Evolutionary conservation across 805 yeast genomes (phyloP).

Genomic region (Wilhelminamyces savonicus): DNA sequence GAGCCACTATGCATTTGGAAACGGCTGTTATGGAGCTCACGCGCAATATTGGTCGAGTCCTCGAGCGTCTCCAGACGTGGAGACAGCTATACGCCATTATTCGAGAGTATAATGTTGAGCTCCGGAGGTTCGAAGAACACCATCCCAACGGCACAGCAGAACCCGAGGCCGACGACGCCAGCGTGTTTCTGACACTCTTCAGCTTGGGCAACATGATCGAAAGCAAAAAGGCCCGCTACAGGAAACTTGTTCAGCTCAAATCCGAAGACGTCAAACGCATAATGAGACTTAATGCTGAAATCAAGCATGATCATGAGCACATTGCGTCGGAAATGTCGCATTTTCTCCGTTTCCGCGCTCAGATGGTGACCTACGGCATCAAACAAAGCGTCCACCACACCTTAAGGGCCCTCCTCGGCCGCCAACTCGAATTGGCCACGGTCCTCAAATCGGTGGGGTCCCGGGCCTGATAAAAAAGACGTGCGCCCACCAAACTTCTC

Average conservation of each 20-base stretch:
- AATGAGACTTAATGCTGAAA: conserved; percentile 36
- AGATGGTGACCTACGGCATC: conserved; percentile 32
- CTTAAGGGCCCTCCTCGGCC: too few relatives aligned
- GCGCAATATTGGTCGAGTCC: conserved; percentile 14
- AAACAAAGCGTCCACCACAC: too few relatives aligned
- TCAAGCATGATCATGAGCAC: conserved; percentile 51
- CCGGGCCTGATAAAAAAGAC: too few relatives aligned
- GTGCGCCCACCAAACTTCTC: too few relatives aligned
- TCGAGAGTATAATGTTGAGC: conserved; percentile 19
- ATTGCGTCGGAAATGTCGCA: conserved; percentile 60
- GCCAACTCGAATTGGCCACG: too few relatives aligned
- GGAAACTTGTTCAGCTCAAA: conserved; percentile 33
- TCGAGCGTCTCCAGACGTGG: conserved; percentile 25
- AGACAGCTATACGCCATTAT: conserved; percentile 21
- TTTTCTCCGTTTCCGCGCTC: conserved; percentile 46
- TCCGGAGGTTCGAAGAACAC: conserved; percentile 20
- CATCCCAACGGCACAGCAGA: conserved; percentile 1
- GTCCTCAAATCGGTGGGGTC: too few relatives aligned
- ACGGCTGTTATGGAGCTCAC: conserved; percentile 17
- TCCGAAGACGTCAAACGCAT: conserved; percentile 38
- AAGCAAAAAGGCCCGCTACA: conserved; percentile 43
- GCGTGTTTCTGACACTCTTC: conserved; percentile 17
- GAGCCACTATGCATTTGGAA: too few relatives aligned
- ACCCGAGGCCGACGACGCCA: conserved; percentile 7
- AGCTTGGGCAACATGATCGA: conserved; percentile 41